phyloP scores from a whole-genome alignment of 768 basidiomycete genomes.

The Tylopilus cervinicoccineus region DNA sequence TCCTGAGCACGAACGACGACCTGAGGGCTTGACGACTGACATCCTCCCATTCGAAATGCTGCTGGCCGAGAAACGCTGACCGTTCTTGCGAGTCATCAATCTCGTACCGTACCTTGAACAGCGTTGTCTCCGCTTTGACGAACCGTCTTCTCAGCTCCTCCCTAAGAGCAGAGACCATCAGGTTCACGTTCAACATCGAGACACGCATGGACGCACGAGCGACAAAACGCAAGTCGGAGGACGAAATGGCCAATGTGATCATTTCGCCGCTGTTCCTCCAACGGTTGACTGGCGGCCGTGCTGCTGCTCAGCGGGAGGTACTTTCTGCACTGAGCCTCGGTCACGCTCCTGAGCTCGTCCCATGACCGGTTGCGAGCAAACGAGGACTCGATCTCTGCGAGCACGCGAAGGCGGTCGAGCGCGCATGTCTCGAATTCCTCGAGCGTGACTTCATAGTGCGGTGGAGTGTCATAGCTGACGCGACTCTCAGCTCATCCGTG shows the following conservation, averaged over 20 bases:
- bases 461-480: constrained; percentile 80
- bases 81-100: constrained; percentile 54
- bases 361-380: constrained; percentile 77
- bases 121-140: constrained; percentile 79
- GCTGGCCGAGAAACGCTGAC: constrained; percentile 49
- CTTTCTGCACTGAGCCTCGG: constrained; percentile 60
- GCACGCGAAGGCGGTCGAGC: constrained; percentile 78
- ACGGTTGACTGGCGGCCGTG: constrained; percentile 42
- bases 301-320: constrained; percentile 69
- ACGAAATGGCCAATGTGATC: constrained; percentile 95
- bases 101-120: constrained; percentile 84
- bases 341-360: constrained; percentile 70
- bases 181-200: background rate
- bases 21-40: constrained; percentile 35
- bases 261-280: constrained; percentile 64
- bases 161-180: constrained; percentile 36
- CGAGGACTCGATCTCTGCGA: constrained; percentile 90
- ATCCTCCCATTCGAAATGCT: constrained; percentile 60
- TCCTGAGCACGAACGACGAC: constrained; percentile 1
- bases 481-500: constrained; percentile 2
- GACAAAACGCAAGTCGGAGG: constrained; percentile 89
- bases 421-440: constrained; percentile 95
- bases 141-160: constrained; percentile 89
- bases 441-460: constrained; percentile 82
- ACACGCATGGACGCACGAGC: constrained; percentile 63